A percentile compares a stretch with the other conserved stretches of the same genome.
Evolutionary conservation across 2,329 filamentous ascomycete genomes (phyloP).

Genomic region (Pseudogymnoascus sp.): DNA sequence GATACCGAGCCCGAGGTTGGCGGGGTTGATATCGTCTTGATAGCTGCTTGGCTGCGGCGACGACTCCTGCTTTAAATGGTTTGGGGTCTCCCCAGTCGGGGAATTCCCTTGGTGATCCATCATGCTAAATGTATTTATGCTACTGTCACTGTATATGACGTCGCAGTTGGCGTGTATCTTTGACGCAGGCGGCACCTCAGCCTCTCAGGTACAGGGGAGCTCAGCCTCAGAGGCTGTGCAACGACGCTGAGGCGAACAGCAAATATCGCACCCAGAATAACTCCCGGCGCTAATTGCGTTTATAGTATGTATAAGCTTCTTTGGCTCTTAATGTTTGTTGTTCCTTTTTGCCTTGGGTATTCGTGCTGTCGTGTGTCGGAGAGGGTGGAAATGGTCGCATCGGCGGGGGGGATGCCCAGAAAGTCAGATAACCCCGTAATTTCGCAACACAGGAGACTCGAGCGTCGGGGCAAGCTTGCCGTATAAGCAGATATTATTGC

Average conservation of each 20-base stretch:
- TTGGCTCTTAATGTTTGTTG: background rate
- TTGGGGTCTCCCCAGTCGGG: background rate
- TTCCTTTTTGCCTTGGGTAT: background rate
- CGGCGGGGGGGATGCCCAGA: background rate
- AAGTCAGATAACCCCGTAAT: background rate
- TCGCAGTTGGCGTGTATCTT: background rate
- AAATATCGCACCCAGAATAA: background rate
- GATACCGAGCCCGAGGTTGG: slow-evolving; percentile 2
- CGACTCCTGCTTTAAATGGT: background rate
- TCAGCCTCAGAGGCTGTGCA: background rate
- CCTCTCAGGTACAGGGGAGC: slow-evolving; percentile 6
- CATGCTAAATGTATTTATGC: background rate
- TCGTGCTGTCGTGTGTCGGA: background rate
- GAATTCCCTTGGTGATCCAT: slow-evolving; percentile 6
- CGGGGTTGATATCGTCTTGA: slow-evolving; percentile 3
- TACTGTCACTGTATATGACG: background rate
- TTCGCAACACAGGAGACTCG: background rate
- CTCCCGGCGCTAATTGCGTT: slow-evolving; percentile 1
- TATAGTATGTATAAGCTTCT: slow-evolving; percentile 3
- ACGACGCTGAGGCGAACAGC: background rate
- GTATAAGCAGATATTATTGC: background rate
- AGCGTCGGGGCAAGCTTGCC: background rate
- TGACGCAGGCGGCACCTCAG: background rate
- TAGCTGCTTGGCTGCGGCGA: slow-evolving; percentile 5
- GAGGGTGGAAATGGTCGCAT: background rate